phyloP scores from a whole-genome alignment of 306 rosid species.

The Vicia sativa region DNA sequence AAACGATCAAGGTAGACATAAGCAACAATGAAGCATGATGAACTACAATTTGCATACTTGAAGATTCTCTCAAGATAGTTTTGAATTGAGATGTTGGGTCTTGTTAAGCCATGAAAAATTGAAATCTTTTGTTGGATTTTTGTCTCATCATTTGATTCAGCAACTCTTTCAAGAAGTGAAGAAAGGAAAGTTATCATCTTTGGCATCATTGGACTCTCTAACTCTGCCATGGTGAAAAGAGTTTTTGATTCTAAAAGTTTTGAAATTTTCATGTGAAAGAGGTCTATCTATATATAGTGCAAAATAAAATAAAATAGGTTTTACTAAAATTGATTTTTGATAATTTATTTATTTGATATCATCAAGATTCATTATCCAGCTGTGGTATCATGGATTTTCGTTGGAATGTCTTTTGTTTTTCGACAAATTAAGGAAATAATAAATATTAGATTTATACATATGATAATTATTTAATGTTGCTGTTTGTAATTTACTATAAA shows the following conservation, averaged over 20 bases:
- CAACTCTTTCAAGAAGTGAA: slow-evolving; percentile 72
- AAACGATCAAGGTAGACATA: slow-evolving; percentile 91
- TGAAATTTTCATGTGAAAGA: slow-evolving; percentile 34
- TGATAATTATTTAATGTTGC: no score
- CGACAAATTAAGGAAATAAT: background rate
- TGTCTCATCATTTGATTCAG: slow-evolving; percentile 73
- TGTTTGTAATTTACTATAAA: no score
- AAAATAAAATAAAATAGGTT: background rate
- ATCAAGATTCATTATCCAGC: background rate
- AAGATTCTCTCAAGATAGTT: slow-evolving; percentile 84
- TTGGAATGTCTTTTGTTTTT: background rate
- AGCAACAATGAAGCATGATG: slow-evolving; percentile 85
- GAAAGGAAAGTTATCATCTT: slow-evolving; percentile 73
- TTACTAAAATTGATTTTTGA: background rate
- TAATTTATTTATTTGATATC: background rate
- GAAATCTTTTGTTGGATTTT: slow-evolving; percentile 61
- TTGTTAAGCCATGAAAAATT: slow-evolving; percentile 78
- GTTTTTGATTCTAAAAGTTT: slow-evolving; percentile 30
- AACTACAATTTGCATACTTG: slow-evolving; percentile 95
- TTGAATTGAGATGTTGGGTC: slow-evolving; percentile 77
- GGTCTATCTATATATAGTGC: background rate
- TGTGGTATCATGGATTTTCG: background rate
- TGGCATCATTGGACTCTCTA: slow-evolving; percentile 73
- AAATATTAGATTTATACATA: no score
- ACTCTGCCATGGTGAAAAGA: slow-evolving; percentile 67